Base-by-base conservation (phyloP, 441 rosid species). In the Raphanus hybrid region DNA sequence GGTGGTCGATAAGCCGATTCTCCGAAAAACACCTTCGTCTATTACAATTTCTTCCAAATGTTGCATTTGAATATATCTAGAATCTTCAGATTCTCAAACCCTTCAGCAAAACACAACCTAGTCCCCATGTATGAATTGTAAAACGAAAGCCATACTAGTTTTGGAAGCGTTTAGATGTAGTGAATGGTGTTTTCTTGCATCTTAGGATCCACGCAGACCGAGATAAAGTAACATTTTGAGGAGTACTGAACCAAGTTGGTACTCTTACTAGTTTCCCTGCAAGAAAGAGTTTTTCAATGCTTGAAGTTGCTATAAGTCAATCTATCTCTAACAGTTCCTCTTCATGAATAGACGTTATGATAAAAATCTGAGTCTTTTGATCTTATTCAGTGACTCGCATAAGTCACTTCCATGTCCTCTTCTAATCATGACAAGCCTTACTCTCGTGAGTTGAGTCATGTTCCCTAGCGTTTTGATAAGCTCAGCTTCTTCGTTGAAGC, bases 391-490 rank as follows among this genome's bases (percentile, higher is more conserved):
- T 1, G 85, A 58, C 8, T 45, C 6, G 61, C 86, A 83, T 3
- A 85, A 70, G 71, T 79, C 79, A 18, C 37, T 29, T 57, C 82
- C 83, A 73, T 79, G 70, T 9, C 26, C 71, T 64, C 66, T 71
- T 39, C 43, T 77, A 14, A 85, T 66, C 71, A 77, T 83, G 35
- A 80, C 71, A 39, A 82, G 74, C 10, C 82, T 82, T 14, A 83
- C 16, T 41, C 74, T 70, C 20, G 16, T 76, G 39, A 81, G 80
- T n/a, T 84, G 85, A 10, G 81, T 82, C 85, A 84, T 79, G 72
- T 14, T 45, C 6, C 74, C 55, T 0, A 81, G 64, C 16, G 50
- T 68, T 12, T 66, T 54, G 2, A 81, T 39, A 8, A 81, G 67
- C 64, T 68, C 43, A 48, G 67, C 41, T 10, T 35, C 66, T 16